Base-by-base conservation (phyloP, 2,329 filamentous ascomycete genomes). In the Bimuria novae-zelandiae region DNA sequence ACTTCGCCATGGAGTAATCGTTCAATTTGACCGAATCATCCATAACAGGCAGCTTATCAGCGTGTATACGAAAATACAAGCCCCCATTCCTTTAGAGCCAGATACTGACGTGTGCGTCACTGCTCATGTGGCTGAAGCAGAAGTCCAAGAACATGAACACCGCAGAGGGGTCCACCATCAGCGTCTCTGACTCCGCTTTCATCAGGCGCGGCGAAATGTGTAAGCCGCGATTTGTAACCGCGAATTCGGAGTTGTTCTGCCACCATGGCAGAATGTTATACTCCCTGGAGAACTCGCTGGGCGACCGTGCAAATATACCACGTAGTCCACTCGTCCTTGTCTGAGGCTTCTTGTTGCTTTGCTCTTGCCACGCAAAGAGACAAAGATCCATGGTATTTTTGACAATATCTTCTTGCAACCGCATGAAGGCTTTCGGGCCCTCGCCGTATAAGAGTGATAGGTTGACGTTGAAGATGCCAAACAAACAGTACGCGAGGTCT, bases 361-460 rank as follows among this genome's bases (percentile, higher is more conserved):
- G n/a, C 23, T 17, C 42, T 14, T 21, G 17, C 48, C 43, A 55
- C 6, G 49, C 49, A 22, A 52, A 52, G 8, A 55, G 23, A 1
- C 25, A 44, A 5, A 49, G 36, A 33, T 55, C 48, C n/a, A 33
- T 37, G 23, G 32, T 17, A 2, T 47, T 36, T 12, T 44, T 44
- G 4, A 56, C 52, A 19, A 66, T 60, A 29, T 64, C 60, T 43
- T 59, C 47, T 40, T 61, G 56, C 5, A 66, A 39, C 16, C 60
- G 44, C 2, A 23, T 30, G 42, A 64, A 66, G 10, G 60, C 62
- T 6, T 59, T 56, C 14, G 57, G 30, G 7, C 62, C 64, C 54
- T 67, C 68, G 8, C 67, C 67, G 42, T 71, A 70, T 2, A 66
- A 27, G 14, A 66, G 51, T 5, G 64, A 55, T 56, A 71, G 66